Conservation (phyloP, 164 flowering plant genomes). For the Vitis vinifera region DNA sequence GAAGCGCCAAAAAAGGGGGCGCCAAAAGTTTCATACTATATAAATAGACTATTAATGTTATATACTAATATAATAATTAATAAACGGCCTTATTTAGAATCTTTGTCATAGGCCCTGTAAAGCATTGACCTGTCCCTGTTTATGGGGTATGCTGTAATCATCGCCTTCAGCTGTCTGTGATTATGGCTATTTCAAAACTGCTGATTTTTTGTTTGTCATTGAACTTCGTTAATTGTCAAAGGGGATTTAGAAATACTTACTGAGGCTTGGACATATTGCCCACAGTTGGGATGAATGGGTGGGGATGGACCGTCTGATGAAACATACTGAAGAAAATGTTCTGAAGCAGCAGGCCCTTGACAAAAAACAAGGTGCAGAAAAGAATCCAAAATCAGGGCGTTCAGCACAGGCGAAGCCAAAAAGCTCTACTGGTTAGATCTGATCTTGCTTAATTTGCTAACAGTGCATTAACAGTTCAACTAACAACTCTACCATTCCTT, state of each 20-base stretch:
- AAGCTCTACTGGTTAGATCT: constrained; percentile 57
- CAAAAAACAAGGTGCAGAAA: constrained; percentile 53
- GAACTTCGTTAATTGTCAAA: constrained; percentile 8
- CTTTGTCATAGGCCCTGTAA: no score
- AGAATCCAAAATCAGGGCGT: constrained; percentile 67
- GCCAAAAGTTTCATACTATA: no score
- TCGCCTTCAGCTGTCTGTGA: neutral
- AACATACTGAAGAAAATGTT: constrained; percentile 63
- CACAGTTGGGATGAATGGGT: constrained; percentile 99
- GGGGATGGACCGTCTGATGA: constrained; percentile 58
- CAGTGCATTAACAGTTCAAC: neutral
- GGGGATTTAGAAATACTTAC: constrained; percentile 15
- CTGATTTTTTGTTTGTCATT: neutral
- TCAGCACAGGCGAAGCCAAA: constrained; percentile 61
- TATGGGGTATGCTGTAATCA: no score
- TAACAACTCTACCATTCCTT: neutral
- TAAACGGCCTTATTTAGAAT: no score
- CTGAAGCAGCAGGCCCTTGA: constrained; percentile 55
- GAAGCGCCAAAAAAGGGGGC: no score
- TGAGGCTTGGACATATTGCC: constrained; percentile 32
- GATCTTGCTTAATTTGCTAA: neutral
- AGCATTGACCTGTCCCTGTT: no score
- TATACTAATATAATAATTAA: no score
- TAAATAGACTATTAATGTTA: no score
- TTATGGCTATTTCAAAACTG: neutral